Evolutionary conservation across 306 rosid genomes (phyloP).

Genomic region (Psophocarpus tetragonolobus): DNA sequence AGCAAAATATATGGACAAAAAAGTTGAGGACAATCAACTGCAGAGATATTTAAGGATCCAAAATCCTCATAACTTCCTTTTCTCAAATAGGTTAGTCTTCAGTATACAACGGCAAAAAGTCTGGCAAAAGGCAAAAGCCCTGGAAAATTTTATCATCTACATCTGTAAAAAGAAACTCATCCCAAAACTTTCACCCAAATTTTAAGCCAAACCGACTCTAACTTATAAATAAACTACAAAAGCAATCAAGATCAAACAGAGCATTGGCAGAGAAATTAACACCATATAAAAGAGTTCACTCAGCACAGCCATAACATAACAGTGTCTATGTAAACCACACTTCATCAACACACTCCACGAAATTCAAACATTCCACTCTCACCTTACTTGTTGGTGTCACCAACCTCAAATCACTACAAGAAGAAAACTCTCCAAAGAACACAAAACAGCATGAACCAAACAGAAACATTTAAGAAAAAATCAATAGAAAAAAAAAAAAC

Average conservation of each 20-base stretch:
- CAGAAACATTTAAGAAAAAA: not conserved
- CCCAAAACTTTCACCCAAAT: not conserved
- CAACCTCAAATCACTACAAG: conserved; percentile 24
- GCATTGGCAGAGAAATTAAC: conserved; percentile 14
- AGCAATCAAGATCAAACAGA: not conserved
- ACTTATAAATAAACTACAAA: not conserved
- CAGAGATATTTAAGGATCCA: not conserved
- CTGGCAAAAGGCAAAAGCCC: too few species aligned
- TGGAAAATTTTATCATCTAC: not conserved
- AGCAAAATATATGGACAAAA: not conserved
- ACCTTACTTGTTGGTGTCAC: not conserved
- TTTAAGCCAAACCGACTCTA: not conserved
- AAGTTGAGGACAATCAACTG: not conserved
- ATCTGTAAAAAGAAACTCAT: not conserved
- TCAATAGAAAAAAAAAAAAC: not conserved
- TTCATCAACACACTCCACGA: not conserved
- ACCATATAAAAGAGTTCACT: conserved; percentile 16
- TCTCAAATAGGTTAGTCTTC: not conserved
- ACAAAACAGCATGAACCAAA: conserved; percentile 25
- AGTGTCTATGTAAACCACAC: not conserved
- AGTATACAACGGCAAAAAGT: not conserved
- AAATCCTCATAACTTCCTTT: not conserved
- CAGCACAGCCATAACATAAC: not conserved
- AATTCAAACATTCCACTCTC: not conserved
- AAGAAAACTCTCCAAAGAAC: conserved; percentile 6